Evolutionary conservation across 2,329 filamentous ascomycete genomes (phyloP).

Genomic region (Hypoxylon sp.): DNA sequence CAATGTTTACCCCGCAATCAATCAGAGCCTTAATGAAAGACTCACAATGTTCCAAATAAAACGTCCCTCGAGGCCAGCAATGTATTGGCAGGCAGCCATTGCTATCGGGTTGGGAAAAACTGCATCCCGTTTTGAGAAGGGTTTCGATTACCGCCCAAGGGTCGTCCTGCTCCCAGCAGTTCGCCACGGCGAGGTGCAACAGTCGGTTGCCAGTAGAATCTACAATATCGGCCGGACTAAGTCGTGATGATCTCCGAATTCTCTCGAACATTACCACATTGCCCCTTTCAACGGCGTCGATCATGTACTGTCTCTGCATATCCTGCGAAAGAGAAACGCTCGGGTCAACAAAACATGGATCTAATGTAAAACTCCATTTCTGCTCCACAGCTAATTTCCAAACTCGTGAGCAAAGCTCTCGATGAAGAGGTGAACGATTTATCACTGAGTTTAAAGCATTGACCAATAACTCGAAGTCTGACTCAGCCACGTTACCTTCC

Average conservation of each 20-base stretch:
- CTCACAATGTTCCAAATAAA: background rate
- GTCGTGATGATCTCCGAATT: background rate
- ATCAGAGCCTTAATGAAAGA: background rate
- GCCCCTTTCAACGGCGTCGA: background rate
- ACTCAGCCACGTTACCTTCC: too few species aligned
- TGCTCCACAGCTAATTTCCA: background rate
- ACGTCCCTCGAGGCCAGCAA: background rate
- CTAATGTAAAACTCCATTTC: background rate
- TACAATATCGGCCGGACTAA: constrained; percentile 1
- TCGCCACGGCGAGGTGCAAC: background rate
- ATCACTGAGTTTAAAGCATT: constrained; percentile 15
- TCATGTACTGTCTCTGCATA: background rate
- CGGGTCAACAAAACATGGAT: constrained; percentile 9
- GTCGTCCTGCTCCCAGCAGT: accelerated
- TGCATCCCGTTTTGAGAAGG: constrained; percentile 10
- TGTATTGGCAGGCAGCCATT: constrained; percentile 1
- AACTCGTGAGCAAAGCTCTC: constrained; percentile 5
- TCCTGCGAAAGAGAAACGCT: constrained; percentile 15
- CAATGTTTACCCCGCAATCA: background rate
- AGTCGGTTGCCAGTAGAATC: background rate
- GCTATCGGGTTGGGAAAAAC: background rate
- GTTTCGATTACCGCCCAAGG: background rate
- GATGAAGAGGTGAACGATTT: constrained; percentile 6
- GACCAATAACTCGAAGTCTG: constrained; percentile 1
- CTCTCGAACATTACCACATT: background rate